Base-by-base conservation (phyloP, 2,329 filamentous ascomycete genomes). In the Penicillium occitanis region DNA sequence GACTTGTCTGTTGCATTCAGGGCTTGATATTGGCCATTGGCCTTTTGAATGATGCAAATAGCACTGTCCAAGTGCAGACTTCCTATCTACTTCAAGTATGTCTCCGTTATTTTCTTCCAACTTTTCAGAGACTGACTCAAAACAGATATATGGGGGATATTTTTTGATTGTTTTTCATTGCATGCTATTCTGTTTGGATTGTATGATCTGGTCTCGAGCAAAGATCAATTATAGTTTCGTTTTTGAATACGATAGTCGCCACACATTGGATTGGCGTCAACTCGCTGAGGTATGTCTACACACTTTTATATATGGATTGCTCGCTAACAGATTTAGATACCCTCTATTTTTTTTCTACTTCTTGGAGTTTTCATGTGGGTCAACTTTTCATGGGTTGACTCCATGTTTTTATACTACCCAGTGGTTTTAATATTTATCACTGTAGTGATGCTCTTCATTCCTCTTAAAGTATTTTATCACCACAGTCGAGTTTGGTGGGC, bases 161-260 rank as follows among this genome's bases (percentile, higher is more conserved):
- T 96, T 97, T 72, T 82, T 98, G 33, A 88, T 92, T 77, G 84
- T 96, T 5, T 84, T 92, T 53, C 83, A 98, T 22, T 90, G 96
- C 73, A 81, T 90, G 10, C 80, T 96, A n/a, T 98, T 98, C 74
- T 92, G 91, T 73, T 73, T 97, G 42, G 89, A 93, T 73, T 96
- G 93, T 76, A 88, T 89, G 65, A 80, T 96, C 17, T 99, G 94
- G 92, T 87, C 88, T 5, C 82, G 82, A 61, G 88, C 90, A 75
- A 96, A 94, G 78, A 91, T 99, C 79, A 99, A 99, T 76, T 98
- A 98, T 76, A 87, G 90, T 63, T 97, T 97, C 77, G 92, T 98
- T 71, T 99, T 99, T 74, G 95, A 99, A 79, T 95, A 97, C 74
- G 93, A 98, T 81, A 89, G 90, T 63, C 86, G 94, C 66, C 88